phyloP scores from a whole-genome alignment of 2,329 filamentous ascomycete species.

The Fusarium sp. region DNA sequence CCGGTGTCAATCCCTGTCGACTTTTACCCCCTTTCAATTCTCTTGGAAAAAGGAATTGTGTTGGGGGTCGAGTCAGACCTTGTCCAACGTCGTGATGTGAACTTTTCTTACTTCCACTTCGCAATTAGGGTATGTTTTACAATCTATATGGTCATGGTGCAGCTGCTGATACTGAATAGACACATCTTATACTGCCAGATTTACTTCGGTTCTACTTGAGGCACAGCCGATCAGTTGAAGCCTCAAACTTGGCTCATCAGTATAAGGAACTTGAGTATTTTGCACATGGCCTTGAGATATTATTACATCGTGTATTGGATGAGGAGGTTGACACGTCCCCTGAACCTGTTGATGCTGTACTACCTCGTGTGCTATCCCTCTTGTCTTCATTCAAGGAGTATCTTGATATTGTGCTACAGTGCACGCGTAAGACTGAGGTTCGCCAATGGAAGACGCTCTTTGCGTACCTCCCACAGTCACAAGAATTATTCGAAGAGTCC shows the following conservation, averaged over 20 bases:
- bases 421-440: constrained; percentile 95
- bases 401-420: constrained; percentile 95
- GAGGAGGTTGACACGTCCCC: constrained; percentile 86
- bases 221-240: constrained; percentile 81
- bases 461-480: constrained; percentile 87
- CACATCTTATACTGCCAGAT: constrained; percentile 92
- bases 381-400: constrained; percentile 84
- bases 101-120: constrained; percentile 90
- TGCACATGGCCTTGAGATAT: constrained; percentile 89
- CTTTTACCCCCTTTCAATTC: constrained; percentile 91
- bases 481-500: constrained; percentile 93
- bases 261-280: constrained; percentile 93
- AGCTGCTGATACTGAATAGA: constrained; percentile 63
- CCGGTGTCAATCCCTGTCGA: constrained; percentile 87
- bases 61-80: constrained; percentile 93
- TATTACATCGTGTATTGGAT: constrained; percentile 93
- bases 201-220: constrained; percentile 84
- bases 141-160: background rate
- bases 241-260: constrained; percentile 83
- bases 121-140: constrained; percentile 78
- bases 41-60: constrained; percentile 90
- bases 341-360: constrained; percentile 71
- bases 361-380: constrained; percentile 74
- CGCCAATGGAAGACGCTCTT: constrained; percentile 96
- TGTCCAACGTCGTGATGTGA: constrained; percentile 91